Evolutionary conservation across 176 grass and related monocot genomes (phyloP).

Genomic region (Cenchrus purpureus): DNA sequence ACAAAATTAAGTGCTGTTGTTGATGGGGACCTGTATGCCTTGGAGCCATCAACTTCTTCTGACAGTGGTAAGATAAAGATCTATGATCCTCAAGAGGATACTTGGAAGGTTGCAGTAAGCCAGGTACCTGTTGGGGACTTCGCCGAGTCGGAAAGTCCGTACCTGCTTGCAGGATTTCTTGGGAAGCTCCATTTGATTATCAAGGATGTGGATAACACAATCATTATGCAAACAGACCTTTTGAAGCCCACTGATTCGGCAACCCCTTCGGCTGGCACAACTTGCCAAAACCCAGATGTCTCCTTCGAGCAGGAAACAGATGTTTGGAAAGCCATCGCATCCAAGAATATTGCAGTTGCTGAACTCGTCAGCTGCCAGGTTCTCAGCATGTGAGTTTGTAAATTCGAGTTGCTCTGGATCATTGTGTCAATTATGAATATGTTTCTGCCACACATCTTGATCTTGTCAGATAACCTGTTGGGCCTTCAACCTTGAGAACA

Average conservation of each 20-base stretch:
- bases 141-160: conserved; percentile 50
- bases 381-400: conserved; percentile 56
- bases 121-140: conserved; percentile 62
- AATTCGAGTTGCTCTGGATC: neutral
- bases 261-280: neutral
- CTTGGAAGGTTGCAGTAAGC: conserved; percentile 62
- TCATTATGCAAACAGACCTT: conserved; percentile 53
- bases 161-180: conserved; percentile 62
- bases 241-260: conserved; percentile 21
- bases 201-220: conserved; percentile 51
- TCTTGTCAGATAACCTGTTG: neutral
- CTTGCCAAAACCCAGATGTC: conserved; percentile 40
- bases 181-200: conserved; percentile 78
- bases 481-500: conserved; percentile 7
- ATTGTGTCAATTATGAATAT: conserved; percentile 10
- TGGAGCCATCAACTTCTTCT: conserved; percentile 71
- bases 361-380: conserved; percentile 83
- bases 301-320: conserved; percentile 36
- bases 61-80: conserved; percentile 69
- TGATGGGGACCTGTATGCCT: conserved; percentile 66
- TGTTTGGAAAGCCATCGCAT: conserved; percentile 64
- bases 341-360: conserved; percentile 53
- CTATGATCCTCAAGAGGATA: conserved; percentile 72
- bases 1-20: conserved; percentile 71
- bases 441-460: conserved; percentile 19